phyloP scores from a whole-genome alignment of 495 filamentous ascomycete genomes.

The Cenococcum geophilum region DNA sequence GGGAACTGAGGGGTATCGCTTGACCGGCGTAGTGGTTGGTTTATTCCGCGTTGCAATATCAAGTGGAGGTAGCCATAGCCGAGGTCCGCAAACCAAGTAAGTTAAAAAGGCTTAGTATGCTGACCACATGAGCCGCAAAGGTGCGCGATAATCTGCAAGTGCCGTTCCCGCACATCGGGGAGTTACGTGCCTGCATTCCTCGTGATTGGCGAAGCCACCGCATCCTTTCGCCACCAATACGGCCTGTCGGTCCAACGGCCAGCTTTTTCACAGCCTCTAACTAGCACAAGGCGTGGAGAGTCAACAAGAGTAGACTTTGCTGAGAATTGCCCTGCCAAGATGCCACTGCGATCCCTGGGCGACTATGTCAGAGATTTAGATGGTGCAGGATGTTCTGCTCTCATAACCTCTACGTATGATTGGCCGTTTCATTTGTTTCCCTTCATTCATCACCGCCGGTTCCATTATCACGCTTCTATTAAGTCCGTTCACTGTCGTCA shows the following conservation, averaged over 20 bases:
- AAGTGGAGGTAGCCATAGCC: conserved; percentile 18
- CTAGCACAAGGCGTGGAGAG: background rate
- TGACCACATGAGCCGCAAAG: conserved; percentile 2
- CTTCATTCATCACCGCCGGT: background rate
- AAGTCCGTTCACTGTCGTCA: background rate
- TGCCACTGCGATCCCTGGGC: conserved; percentile 1
- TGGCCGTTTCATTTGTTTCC: background rate
- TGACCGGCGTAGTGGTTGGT: too few species aligned
- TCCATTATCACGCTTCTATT: background rate
- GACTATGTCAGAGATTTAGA: conserved; percentile 1
- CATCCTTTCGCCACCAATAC: background rate
- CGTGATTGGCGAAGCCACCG: background rate
- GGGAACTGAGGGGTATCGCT: too few species aligned
- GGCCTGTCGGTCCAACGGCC: background rate
- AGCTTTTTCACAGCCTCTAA: background rate
- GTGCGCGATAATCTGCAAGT: background rate
- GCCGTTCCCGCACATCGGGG: background rate
- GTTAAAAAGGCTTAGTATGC: conserved; percentile 1
- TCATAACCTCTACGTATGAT: background rate
- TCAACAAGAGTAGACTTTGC: background rate
- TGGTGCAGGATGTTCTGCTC: background rate
- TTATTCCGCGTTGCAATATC: too few species aligned
- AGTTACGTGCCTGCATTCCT: background rate
- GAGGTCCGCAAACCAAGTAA: too few species aligned
- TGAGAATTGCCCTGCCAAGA: background rate